A percentile compares a stretch with the other conserved stretches of the same genome.
These are phyloP conservation scores for Hansenula sp. DNA, from an alignment of 1,139 yeast species.

Conservation along the genomic window DNA sequence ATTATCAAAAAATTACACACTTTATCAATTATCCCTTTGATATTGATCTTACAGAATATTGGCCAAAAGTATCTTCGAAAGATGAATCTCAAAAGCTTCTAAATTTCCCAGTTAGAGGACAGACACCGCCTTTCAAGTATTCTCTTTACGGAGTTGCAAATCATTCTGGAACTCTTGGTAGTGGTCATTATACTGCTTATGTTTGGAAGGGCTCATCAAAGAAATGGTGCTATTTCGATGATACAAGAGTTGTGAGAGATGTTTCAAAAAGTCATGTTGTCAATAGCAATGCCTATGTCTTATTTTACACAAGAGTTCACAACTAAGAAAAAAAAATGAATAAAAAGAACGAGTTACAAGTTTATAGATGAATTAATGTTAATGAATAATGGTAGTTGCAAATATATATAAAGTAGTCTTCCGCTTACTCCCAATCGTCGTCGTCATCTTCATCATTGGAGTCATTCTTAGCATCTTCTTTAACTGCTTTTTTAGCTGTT, in stretches of 20 bases:
- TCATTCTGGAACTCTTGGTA: conserved; percentile 75
- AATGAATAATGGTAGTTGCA: neutral
- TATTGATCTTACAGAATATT: conserved; percentile 69
- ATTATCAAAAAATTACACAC: conserved; percentile 27
- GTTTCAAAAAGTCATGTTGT: conserved; percentile 40
- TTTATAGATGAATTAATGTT: too few species aligned
- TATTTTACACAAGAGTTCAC: conserved; percentile 49
- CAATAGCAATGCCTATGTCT: conserved; percentile 63
- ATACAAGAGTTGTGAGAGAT: conserved; percentile 48
- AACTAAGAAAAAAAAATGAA: neutral
- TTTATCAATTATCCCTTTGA: conserved; percentile 37
- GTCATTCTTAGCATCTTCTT: conserved; percentile 20
- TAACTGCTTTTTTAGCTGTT: conserved; percentile 10
- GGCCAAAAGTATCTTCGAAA: conserved; percentile 57
- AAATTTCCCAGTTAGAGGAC: conserved; percentile 67
- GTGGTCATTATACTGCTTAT: conserved; percentile 91
- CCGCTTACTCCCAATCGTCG: conserved; percentile 52
- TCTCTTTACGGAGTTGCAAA: conserved; percentile 83
- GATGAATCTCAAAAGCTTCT: conserved; percentile 41
- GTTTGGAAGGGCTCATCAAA: conserved; percentile 58
- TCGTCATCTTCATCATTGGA: conserved; percentile 35
- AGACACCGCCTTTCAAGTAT: conserved; percentile 75
- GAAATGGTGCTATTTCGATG: conserved; percentile 79
- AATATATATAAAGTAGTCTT: neutral
- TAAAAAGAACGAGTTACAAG: too few species aligned